Evolutionary conservation across 176 grass and related monocot genomes (phyloP).

Genomic region (Guadua angustifolia): DNA sequence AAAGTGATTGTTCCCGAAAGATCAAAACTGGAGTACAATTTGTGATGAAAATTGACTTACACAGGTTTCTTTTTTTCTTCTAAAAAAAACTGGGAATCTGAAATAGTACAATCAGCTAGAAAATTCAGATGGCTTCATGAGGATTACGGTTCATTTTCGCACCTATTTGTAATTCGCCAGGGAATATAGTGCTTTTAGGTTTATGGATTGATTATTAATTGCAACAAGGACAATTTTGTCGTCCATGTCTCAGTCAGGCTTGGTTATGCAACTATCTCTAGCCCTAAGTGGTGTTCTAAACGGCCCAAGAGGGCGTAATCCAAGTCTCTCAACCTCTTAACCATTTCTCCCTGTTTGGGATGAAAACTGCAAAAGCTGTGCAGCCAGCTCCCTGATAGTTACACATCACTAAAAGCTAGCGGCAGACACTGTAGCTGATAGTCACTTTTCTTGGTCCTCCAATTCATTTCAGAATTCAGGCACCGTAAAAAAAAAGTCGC

Average conservation of each 20-base stretch:
- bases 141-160: background rate
- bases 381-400: slow-evolving; percentile 29
- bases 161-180: background rate
- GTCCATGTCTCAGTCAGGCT: background rate
- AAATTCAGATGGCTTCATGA: background rate
- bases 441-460: background rate
- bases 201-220: background rate
- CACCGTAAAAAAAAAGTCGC: background rate
- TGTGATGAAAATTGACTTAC: no score
- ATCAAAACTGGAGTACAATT: background rate
- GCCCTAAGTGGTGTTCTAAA: background rate
- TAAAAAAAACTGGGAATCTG: background rate
- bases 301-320: background rate
- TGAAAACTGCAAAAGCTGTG: slow-evolving; percentile 23
- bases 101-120: background rate
- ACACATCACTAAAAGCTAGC: background rate
- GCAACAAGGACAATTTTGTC: background rate
- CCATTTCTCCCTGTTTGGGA: slow-evolving; percentile 23
- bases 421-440: background rate
- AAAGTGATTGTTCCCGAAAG: background rate
- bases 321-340: background rate
- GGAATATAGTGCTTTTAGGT: background rate
- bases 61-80: background rate
- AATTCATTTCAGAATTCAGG: background rate
- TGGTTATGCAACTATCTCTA: background rate